phyloP scores from a whole-genome alignment of 1,284 basidiomycete species.

The Afroboletus lepidellus region DNA sequence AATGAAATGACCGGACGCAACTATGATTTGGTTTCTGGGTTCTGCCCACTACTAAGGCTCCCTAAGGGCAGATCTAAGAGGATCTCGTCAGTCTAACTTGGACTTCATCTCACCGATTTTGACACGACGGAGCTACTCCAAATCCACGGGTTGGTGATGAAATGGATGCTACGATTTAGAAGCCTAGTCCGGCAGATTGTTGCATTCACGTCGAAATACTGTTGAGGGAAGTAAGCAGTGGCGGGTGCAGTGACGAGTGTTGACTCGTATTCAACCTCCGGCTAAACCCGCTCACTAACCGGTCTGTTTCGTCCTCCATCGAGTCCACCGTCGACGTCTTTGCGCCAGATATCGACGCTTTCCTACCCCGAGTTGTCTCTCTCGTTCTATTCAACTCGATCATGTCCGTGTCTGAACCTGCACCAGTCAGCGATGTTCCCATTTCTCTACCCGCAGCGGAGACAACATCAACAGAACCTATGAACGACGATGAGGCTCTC shows the following conservation, averaged over 20 bases:
- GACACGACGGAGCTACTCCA: not conserved
- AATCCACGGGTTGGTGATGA: not conserved
- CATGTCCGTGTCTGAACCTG: constrained; percentile 23
- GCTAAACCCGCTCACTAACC: constrained; percentile 1
- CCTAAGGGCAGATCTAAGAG: no score
- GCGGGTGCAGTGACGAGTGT: no score
- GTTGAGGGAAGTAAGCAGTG: no score
- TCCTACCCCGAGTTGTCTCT: no score
- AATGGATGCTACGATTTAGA: not conserved
- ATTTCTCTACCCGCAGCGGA: not conserved
- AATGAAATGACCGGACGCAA: no score
- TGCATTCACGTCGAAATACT: no score
- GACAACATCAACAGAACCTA: constrained; percentile 1
- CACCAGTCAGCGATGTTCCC: constrained; percentile 1
- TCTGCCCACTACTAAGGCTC: no score
- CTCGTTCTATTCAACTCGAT: constrained; percentile 9
- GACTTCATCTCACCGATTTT: no score
- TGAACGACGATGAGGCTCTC: constrained; percentile 18
- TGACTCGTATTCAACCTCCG: no score
- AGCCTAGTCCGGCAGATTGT: no score
- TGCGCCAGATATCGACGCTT: not conserved
- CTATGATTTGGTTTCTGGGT: no score
- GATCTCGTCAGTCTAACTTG: no score
- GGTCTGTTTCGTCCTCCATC: not conserved
- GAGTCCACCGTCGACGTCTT: not conserved